Evolutionary conservation across 2,329 filamentous ascomycete genomes (phyloP).

Genomic region (Hypoxylon sp.): DNA sequence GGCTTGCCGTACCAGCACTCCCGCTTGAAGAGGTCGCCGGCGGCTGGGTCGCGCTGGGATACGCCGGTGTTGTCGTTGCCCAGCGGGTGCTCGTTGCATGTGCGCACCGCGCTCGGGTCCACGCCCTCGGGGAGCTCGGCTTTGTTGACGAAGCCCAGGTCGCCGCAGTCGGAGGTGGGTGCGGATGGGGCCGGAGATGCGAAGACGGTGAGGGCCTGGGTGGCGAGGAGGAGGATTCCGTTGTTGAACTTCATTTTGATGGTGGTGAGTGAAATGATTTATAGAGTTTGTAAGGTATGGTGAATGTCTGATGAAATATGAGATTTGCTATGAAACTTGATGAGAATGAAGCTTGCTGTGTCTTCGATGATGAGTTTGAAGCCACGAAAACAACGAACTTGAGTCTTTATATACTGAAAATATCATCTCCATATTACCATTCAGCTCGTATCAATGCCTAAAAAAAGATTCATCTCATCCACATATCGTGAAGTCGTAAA

Average conservation of each 20-base stretch:
- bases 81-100: conserved; percentile 24
- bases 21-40: conserved; percentile 16
- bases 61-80: conserved; percentile 1
- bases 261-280: neutral
- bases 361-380: neutral
- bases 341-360: neutral
- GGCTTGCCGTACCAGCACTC: conserved; percentile 22
- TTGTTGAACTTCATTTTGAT: conserved; percentile 19
- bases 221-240: conserved; percentile 21
- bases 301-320: neutral
- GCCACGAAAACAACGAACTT: neutral
- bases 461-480: neutral
- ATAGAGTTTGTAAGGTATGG: neutral
- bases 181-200: conserved; percentile 10
- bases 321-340: neutral
- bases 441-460: neutral
- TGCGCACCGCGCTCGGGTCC: conserved; percentile 13
- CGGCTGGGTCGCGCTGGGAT: neutral
- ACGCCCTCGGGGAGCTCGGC: conserved; percentile 14
- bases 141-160: neutral
- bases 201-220: conserved; percentile 11
- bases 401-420: conserved; percentile 1
- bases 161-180: conserved; percentile 4
- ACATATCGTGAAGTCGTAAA: neutral
- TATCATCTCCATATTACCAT: neutral